phyloP scores from a whole-genome alignment of 495 filamentous ascomycete genomes.

The Hypoxylon fragiforme region DNA sequence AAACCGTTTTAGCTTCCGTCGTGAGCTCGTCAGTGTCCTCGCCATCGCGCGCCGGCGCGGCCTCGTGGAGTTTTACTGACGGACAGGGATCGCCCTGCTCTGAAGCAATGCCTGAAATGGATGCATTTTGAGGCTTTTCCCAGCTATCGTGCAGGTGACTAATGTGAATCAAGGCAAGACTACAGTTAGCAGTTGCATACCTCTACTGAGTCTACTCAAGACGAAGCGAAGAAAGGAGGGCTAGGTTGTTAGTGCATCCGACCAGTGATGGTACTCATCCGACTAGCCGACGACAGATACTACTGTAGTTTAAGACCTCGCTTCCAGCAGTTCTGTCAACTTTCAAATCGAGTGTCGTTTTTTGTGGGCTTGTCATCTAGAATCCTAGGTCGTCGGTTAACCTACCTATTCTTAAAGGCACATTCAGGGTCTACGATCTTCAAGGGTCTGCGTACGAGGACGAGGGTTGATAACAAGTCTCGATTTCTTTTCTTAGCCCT shows the following conservation, averaged over 20 bases:
- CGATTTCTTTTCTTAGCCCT: no score
- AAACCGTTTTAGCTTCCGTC: constrained; percentile 13
- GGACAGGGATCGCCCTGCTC: constrained; percentile 21
- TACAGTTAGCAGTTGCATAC: no score
- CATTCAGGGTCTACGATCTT: no score
- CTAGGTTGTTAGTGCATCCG: constrained; percentile 22
- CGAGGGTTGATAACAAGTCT: no score
- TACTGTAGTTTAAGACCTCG: constrained; percentile 4
- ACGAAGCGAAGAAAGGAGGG: no score
- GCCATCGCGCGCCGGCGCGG: constrained; percentile 16
- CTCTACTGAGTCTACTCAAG: no score
- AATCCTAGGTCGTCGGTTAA: no score
- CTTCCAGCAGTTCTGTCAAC: no score
- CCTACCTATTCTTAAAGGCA: no score
- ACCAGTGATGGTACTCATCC: constrained; percentile 10
- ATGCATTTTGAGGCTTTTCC: not conserved
- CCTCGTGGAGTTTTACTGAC: constrained; percentile 22
- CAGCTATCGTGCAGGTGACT: no score
- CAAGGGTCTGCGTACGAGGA: no score
- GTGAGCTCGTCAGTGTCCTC: constrained; percentile 8
- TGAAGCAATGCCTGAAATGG: constrained; percentile 2
- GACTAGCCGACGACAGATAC: constrained; percentile 3
- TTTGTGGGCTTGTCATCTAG: not conserved
- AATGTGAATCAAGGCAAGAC: no score
- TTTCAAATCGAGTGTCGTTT: not conserved